Percentiles rank a stretch among this genome's conserved stretches.
phyloP scores from a whole-genome alignment of 176 grass and related monocot species.

The Carex scoparia region DNA sequence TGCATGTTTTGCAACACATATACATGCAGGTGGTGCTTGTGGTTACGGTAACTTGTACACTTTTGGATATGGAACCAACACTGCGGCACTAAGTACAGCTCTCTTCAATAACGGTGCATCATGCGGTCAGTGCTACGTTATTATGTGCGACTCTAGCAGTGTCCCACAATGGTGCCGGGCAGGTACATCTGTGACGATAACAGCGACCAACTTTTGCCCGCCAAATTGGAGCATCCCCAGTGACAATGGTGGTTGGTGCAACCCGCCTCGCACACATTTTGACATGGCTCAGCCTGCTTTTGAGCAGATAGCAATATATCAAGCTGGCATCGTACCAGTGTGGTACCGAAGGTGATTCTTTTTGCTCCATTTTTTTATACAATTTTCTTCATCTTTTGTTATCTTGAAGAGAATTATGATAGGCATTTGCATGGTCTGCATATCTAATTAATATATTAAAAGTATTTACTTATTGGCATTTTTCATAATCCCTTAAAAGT shows the following conservation, averaged over 20 bases:
- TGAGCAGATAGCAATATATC: slow-evolving; percentile 52
- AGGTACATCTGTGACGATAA: slow-evolving; percentile 45
- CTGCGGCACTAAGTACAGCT: slow-evolving; percentile 60
- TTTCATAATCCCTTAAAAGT: background rate
- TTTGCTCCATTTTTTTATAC: background rate
- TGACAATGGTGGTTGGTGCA: slow-evolving; percentile 80
- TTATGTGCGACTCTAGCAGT: slow-evolving; percentile 35
- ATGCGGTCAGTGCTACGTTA: slow-evolving; percentile 74
- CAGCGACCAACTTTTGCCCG: slow-evolving; percentile 84
- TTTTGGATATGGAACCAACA: slow-evolving; percentile 68
- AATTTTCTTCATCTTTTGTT: background rate
- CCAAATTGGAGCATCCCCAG: slow-evolving; percentile 46
- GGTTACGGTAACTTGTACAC: slow-evolving; percentile 77
- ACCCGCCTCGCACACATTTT: slow-evolving; percentile 71
- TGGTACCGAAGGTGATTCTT: slow-evolving; percentile 32
- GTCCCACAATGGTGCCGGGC: slow-evolving; percentile 33
- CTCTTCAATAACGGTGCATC: slow-evolving; percentile 57
- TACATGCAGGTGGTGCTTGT: slow-evolving; percentile 55
- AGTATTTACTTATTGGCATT: background rate
- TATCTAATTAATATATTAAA: background rate
- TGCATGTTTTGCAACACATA: background rate
- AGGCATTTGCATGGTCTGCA: background rate
- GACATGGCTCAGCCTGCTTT: slow-evolving; percentile 85
- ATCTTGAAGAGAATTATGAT: background rate
- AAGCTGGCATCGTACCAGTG: slow-evolving; percentile 58